A percentile compares a stretch with the other conserved stretches of the same genome.
These are phyloP conservation scores for Trypanosoma boissoni DNA, from an alignment of 208 protist species.

Conservation along the genomic window DNA sequence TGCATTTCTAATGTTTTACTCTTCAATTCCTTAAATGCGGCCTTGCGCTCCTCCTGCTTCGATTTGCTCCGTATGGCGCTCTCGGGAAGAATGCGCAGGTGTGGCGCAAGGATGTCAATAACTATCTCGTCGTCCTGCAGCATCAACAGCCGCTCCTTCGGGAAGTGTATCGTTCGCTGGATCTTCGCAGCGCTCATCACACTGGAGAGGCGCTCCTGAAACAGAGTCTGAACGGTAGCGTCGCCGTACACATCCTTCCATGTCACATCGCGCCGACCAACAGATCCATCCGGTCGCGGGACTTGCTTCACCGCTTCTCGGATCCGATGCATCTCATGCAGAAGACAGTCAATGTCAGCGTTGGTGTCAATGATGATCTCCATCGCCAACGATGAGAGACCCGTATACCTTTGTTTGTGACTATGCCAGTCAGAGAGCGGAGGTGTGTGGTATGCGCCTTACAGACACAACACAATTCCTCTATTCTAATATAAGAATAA, in stretches of 20 bases:
- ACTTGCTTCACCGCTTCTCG: neutral
- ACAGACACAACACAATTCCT: no score
- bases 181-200: slow-evolving; percentile 25
- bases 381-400: neutral
- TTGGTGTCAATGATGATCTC: slow-evolving; percentile 21
- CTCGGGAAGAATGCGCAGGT: slow-evolving; percentile 19
- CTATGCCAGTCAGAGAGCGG: no score
- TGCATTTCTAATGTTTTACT: slow-evolving; percentile 12
- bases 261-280: neutral
- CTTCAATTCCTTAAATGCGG: slow-evolving; percentile 16
- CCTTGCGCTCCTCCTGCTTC: slow-evolving; percentile 20
- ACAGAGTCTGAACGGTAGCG: neutral
- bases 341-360: slow-evolving; percentile 22
- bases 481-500: no score
- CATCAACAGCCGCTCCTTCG: slow-evolving; percentile 15
- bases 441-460: no score
- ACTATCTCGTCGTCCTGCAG: slow-evolving; percentile 5
- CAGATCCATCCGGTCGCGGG: neutral
- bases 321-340: slow-evolving; percentile 9
- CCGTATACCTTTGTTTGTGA: no score
- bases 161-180: slow-evolving; percentile 19
- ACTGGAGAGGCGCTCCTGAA: slow-evolving; percentile 22
- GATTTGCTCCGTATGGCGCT: slow-evolving; percentile 10
- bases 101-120: slow-evolving; percentile 18
- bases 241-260: slow-evolving; percentile 20